A percentile compares a stretch with the other conserved stretches of the same genome.
Evolutionary conservation across 1,139 yeast species (phyloP).

Genomic region (Taphrina flavorubra): DNA sequence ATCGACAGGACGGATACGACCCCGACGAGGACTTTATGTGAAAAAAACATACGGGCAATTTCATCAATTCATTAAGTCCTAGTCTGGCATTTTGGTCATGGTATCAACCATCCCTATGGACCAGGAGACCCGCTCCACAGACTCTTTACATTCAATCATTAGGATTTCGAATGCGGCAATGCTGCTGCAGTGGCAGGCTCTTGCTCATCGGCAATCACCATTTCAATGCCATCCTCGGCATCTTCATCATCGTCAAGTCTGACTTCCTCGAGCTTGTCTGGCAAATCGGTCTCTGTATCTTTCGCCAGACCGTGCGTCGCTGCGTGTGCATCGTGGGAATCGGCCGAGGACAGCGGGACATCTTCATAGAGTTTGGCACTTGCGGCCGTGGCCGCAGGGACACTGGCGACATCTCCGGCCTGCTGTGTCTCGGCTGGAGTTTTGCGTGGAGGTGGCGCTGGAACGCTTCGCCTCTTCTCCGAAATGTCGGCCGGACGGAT

Average conservation of each 20-base stretch:
- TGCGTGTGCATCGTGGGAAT: neutral
- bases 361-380: neutral
- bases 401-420: neutral
- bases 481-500: neutral
- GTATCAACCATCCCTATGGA: no score
- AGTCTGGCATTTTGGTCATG: neutral
- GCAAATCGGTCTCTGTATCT: neutral
- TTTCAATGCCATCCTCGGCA: constrained; percentile 9
- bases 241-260: constrained; percentile 1
- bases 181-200: constrained; percentile 14
- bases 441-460: constrained; percentile 13
- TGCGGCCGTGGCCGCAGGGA: neutral
- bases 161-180: neutral
- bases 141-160: no score
- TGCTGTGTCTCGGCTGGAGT: neutral
- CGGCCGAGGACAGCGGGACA: neutral
- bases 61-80: neutral
- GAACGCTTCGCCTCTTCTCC: constrained; percentile 18
- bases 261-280: constrained; percentile 7
- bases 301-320: neutral
- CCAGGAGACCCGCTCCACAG: no score
- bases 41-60: neutral
- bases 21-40: constrained; percentile 73
- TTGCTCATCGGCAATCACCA: constrained; percentile 18
- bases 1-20: constrained; percentile 57